A percentile compares a stretch with the other conserved stretches of the same genome.
Evolutionary conservation across 1,284 basidiomycete genomes (phyloP).

Genomic region (Rhodotorula mucilaginosa): DNA sequence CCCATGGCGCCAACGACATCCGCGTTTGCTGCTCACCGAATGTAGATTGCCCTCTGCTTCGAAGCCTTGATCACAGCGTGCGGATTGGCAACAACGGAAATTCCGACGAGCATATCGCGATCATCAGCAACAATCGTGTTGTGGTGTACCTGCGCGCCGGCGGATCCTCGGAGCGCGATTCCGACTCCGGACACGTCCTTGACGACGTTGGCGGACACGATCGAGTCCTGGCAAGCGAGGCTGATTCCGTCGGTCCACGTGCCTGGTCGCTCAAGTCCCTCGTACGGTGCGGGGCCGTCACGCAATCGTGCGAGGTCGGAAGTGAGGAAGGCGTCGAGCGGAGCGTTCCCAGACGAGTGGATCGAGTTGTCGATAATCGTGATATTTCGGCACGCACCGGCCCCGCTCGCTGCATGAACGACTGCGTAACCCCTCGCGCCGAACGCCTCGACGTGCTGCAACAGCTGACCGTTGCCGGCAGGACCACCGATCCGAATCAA

Average conservation of each 20-base stretch:
- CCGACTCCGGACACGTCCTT: slow-evolving; percentile 61
- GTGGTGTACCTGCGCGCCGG: slow-evolving; percentile 24
- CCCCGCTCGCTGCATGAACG: slow-evolving; percentile 34
- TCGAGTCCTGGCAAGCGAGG: slow-evolving; percentile 59
- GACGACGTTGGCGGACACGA: slow-evolving; percentile 70
- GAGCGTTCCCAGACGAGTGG: slow-evolving; percentile 35
- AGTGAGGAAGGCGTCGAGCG: slow-evolving; percentile 34
- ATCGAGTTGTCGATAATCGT: slow-evolving; percentile 26
- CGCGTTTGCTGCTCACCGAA: slow-evolving; percentile 15
- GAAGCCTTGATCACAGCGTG: background rate
- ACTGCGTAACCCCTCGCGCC: slow-evolving; percentile 32
- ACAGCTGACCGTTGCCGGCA: slow-evolving; percentile 22
- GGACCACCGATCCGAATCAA: slow-evolving; percentile 32
- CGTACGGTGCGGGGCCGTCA: slow-evolving; percentile 24
- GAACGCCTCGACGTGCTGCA: slow-evolving; percentile 31
- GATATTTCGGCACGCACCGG: slow-evolving; percentile 27
- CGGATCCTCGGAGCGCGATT: slow-evolving; percentile 29
- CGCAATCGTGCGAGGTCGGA: slow-evolving; percentile 34
- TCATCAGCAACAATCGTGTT: slow-evolving; percentile 36
- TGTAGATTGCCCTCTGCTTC: slow-evolving; percentile 18
- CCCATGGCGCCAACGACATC: background rate
- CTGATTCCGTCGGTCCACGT: slow-evolving; percentile 81
- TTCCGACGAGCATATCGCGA: slow-evolving; percentile 38
- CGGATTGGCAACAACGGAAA: slow-evolving; percentile 34
- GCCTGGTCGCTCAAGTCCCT: slow-evolving; percentile 28